phyloP scores from a whole-genome alignment of 2,329 filamentous ascomycete genomes.

The Septoria petroselini region DNA sequence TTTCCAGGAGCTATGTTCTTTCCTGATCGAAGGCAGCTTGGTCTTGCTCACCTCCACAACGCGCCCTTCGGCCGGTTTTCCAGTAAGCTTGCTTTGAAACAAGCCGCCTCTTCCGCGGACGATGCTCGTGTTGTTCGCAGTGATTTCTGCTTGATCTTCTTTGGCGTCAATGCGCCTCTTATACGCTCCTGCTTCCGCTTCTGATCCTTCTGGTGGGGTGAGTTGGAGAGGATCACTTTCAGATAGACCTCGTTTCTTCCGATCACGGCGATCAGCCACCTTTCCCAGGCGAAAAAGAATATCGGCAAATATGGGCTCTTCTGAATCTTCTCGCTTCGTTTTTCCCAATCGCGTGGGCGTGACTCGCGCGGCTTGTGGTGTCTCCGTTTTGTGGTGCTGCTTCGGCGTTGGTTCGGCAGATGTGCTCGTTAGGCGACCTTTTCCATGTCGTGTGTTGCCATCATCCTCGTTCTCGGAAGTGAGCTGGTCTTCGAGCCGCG shows the following conservation, averaged over 20 bases:
- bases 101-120: conserved; percentile 19
- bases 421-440: conserved; percentile 11
- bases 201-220: conserved; percentile 15
- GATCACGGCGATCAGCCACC: conserved; percentile 21
- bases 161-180: neutral
- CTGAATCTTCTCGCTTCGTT: conserved; percentile 5
- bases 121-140: conserved; percentile 18
- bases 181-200: neutral
- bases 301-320: conserved; percentile 19
- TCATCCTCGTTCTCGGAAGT: conserved; percentile 3
- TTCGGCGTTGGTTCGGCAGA: neutral
- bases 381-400: neutral
- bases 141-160: conserved; percentile 16
- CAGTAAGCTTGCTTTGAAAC: conserved; percentile 16
- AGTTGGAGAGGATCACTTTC: conserved; percentile 14
- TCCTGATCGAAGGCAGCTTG: conserved; percentile 28
- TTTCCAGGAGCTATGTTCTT: conserved; percentile 29
- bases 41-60: conserved; percentile 10
- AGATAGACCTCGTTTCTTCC: conserved; percentile 15
- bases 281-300: conserved; percentile 17
- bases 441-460: conserved; percentile 8
- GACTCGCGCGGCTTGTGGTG: conserved; percentile 3
- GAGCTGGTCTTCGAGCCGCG: conserved; percentile 17
- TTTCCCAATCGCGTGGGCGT: neutral
- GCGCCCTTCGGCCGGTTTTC: neutral